A percentile compares a stretch with the other conserved stretches of the same genome.
These are phyloP conservation scores for Luzula sylvatica DNA, from an alignment of 176 grass and related monocot species.

Conservation along the genomic window DNA sequence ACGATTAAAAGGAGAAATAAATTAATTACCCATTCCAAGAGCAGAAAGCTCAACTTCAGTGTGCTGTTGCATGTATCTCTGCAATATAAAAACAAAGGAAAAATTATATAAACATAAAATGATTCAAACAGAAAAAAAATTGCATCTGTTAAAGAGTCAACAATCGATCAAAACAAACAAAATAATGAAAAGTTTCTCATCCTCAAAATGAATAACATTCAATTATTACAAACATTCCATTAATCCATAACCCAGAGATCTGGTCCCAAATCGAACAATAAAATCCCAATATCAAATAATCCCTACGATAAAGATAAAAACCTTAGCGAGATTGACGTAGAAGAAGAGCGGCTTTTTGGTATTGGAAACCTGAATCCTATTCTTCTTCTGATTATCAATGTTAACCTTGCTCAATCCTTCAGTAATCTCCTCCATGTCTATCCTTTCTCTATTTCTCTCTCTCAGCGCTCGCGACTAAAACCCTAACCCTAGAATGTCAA, in stretches of 20 bases:
- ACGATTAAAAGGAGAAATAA: not conserved
- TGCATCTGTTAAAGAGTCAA: not conserved
- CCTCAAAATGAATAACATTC: not conserved
- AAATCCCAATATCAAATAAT: not conserved
- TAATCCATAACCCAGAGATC: not conserved
- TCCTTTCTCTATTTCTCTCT: slow-evolving; percentile 10
- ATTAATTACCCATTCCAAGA: slow-evolving; percentile 82
- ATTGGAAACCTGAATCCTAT: slow-evolving; percentile 87
- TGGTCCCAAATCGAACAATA: not conserved
- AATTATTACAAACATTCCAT: not conserved
- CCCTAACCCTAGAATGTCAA: slow-evolving; percentile 30
- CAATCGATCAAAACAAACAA: not conserved
- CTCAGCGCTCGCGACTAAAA: slow-evolving; percentile 22
- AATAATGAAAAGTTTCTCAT: not conserved
- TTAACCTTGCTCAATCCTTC: slow-evolving; percentile 65
- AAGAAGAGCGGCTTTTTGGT: slow-evolving; percentile 94
- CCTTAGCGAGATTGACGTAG: slow-evolving; percentile 94
- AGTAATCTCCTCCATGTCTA: slow-evolving; percentile 63
- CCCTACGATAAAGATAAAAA: not conserved
- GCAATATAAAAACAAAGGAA: slow-evolving; percentile 24
- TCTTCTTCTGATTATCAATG: slow-evolving; percentile 70
- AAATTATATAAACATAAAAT: no score
- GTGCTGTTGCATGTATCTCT: slow-evolving; percentile 94
- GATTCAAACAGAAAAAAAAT: slow-evolving; percentile 15
- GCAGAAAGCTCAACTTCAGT: slow-evolving; percentile 89